Base-by-base conservation (phyloP, 257 asterid genomes). In the Euphrasia confusa region DNA sequence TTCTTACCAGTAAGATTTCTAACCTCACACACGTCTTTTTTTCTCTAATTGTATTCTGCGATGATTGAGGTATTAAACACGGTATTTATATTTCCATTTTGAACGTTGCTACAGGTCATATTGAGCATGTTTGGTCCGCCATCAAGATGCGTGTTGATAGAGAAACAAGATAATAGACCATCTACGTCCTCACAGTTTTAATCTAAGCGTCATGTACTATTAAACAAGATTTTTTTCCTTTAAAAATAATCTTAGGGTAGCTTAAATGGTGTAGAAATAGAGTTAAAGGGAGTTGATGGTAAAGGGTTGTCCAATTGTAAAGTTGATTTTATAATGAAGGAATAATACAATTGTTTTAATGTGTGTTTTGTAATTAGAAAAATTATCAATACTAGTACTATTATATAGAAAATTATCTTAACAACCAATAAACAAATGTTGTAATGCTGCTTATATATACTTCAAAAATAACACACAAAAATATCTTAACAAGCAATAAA, bases 101-200 rank as follows among this genome's bases (percentile, higher is more conserved):
- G 53, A 11, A 53, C 53, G 69, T 18, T 53, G 58, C n/a, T 53
- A 78, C 82, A 92, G 99, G 99, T 92, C 30, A 64, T 92, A 40
- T 64, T 89, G 71, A 92, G 99, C 85, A 75, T 92, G 82, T 86
- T 89, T 52, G 99, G 99, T 61, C 99, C 99, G n/a, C 99, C 99
- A 7, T 89, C 99, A 13, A 83, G 94, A 74, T 89, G 96, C 21
- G 84, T 91, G 70, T 82, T 88, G 4, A 78, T 90, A 54, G 98
- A 88, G 85, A 90, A 88, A 81, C 98, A 85, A 80, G 98, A 88
- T 40, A 91, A 88, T 59, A 84, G 96, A 54, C 98, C 98, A 11
- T 90, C 98, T 10, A 85, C 94, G 48, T 84, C 96, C 4, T 91
- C 92, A 15, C 90, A 87, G 14, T 84, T 82, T 76, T 83, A 72